Evolutionary conservation across 2,329 filamentous ascomycete species (phyloP), one percentile per base, ranked within the genome.

Genomic region (Pseudogymnoascus sp.): DNA sequence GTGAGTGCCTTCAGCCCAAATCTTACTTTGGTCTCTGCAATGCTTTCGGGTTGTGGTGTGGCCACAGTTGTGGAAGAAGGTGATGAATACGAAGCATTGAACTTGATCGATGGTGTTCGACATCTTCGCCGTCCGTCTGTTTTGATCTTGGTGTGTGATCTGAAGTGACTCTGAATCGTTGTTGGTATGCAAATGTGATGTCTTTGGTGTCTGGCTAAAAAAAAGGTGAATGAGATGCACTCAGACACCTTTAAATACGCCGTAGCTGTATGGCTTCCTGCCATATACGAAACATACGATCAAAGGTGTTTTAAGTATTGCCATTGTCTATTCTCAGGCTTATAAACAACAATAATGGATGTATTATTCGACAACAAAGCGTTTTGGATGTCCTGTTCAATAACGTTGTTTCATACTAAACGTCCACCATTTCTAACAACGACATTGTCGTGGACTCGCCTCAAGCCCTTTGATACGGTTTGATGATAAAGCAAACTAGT

Each of bases 41-140:
- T 54, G 47, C 47, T 20, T 54, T 20, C 47, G 47, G 16, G 47
- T 54, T 54, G 25, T 7, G 9, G 47, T 32, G 28, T 54, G 47
- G 47, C 47, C 47, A 28, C 47, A 54, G 28, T 54, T 32, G 47
- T 54, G 28, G 47, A 54, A 54, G 28, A 54, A 54, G 16, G 47
- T 54, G 47, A 54, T 54, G 47, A 54, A 54, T 7, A 54, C 11
- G 47, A 54, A 54, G 12, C 47, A 54, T 20, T 32, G n/a, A 54
- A 32, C 6, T 16, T 54, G 47, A 7, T 54, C 47, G 28, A 3
- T 14, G 11, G 14, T 4, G 16, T 54, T 20, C 47, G 9, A 11
- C 28, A 20, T 32, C 14, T 54, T 54, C 1, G 16, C 47, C 16
- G 43, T 32, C 6, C 12, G 28, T 12, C 4, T 28, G 4, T 20